Conservation (phyloP, 768 basidiomycete genomes). For the Mycena latifolia region DNA sequence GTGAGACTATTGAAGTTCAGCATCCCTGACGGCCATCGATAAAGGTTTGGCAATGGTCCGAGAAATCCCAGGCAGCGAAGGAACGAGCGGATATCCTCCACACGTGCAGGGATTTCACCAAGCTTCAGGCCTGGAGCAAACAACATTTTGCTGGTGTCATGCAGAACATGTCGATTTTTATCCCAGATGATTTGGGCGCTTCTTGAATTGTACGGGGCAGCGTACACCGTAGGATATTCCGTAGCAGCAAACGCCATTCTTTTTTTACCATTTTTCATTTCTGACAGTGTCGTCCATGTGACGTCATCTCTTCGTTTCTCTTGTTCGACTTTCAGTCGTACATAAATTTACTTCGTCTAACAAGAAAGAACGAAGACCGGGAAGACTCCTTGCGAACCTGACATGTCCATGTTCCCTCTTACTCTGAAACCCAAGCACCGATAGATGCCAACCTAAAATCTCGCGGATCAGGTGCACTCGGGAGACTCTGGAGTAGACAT, state of each 20-base stretch:
- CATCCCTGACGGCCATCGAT: not conserved
- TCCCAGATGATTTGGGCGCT: constrained; percentile 34
- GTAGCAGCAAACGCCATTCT: too few species aligned
- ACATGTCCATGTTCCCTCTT: constrained; percentile 25
- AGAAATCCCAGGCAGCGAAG: constrained; percentile 35
- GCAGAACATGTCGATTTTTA: constrained; percentile 41
- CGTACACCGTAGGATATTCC: too few species aligned
- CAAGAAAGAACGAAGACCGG: constrained; percentile 29
- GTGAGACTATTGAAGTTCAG: not conserved
- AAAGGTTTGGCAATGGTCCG: constrained; percentile 42
- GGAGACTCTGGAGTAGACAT: not conserved
- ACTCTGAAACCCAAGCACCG: constrained; percentile 28
- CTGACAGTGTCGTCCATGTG: too few species aligned
- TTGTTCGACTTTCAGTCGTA: too few species aligned
- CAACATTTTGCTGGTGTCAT: constrained; percentile 32
- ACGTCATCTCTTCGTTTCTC: too few species aligned
- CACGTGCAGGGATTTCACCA: constrained; percentile 38
- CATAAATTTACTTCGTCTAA: not conserved
- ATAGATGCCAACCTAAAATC: constrained; percentile 27
- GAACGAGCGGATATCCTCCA: constrained; percentile 41
- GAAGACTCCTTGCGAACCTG: constrained; percentile 21
- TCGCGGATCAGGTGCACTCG: not conserved
- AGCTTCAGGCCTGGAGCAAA: constrained; percentile 33
- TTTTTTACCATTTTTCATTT: too few species aligned
- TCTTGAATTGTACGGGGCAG: constrained; percentile 5